Evolutionary conservation across 805 yeast species (phyloP).

Genomic region (Kodamaea hsintzibuensis): DNA sequence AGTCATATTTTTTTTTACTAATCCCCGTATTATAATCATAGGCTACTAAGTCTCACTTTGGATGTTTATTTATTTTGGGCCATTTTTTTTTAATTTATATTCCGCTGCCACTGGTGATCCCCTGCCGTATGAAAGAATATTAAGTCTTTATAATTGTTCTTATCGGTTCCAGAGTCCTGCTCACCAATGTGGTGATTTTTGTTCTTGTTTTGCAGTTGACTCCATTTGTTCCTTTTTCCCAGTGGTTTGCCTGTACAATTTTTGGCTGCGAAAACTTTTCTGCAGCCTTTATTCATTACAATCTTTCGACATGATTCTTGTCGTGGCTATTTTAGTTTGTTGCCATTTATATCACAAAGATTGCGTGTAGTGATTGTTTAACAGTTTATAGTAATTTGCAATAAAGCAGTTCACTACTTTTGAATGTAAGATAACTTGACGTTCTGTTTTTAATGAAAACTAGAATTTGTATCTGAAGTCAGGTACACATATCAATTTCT

Average conservation of each 20-base stretch:
- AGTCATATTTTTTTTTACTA: not conserved
- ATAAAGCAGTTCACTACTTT: not conserved
- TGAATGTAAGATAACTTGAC: not conserved
- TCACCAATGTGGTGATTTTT: not conserved
- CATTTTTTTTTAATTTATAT: not conserved
- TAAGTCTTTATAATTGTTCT: constrained; percentile 1
- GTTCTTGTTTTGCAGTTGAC: not conserved
- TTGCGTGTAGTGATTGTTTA: not conserved
- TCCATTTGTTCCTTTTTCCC: constrained; percentile 1
- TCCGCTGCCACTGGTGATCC: not conserved
- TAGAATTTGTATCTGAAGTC: no score
- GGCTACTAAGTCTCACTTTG: constrained; percentile 2
- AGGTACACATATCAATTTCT: no score
- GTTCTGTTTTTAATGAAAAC: no score
- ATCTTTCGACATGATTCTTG: not conserved
- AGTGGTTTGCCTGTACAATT: constrained; percentile 2
- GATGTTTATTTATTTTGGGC: constrained; percentile 4
- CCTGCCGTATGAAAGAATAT: not conserved
- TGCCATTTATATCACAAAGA: not conserved
- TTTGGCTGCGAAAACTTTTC: constrained; percentile 2
- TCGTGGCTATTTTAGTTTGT: not conserved
- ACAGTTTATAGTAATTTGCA: not conserved
- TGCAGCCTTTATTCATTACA: not conserved
- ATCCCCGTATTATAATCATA: constrained; percentile 2
- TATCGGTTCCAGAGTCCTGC: not conserved